A percentile compares a stretch with the other conserved stretches of the same genome.
Evolutionary conservation across 768 basidiomycete genomes (phyloP).

Genomic region (Mycena leptocephala): DNA sequence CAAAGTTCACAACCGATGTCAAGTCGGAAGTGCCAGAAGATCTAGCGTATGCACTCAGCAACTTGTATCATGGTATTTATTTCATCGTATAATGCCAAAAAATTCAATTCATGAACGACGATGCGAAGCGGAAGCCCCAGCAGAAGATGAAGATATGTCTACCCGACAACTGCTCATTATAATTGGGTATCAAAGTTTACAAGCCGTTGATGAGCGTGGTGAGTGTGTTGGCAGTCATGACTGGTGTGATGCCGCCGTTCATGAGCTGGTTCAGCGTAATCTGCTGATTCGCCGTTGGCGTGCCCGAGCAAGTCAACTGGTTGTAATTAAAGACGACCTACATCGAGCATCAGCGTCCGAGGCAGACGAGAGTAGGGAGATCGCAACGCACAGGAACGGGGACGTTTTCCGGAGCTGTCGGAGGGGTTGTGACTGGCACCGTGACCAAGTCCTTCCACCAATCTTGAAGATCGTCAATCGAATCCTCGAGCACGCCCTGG

Average conservation of each 20-base stretch:
- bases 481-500: conserved; percentile 1
- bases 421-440: conserved; percentile 2
- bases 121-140: not conserved
- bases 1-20: too few species aligned
- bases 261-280: conserved; percentile 5
- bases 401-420: not conserved
- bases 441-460: conserved; percentile 6
- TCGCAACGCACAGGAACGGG: conserved; percentile 4
- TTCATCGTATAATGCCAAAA: conserved; percentile 1
- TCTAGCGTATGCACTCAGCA: not conserved
- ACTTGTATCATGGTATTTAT: not conserved
- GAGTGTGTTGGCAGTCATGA: conserved; percentile 2
- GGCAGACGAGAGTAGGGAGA: not conserved
- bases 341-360: conserved; percentile 3
- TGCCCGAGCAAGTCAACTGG: conserved; percentile 8
- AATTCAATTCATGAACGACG: not conserved
- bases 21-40: too few species aligned
- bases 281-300: conserved; percentile 1
- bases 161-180: not conserved
- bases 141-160: not conserved
- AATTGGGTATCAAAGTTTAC: not conserved
- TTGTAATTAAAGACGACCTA: conserved; percentile 10
- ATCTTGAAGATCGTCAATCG: conserved; percentile 4
- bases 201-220: not conserved
- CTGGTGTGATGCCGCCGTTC: conserved; percentile 3